Base-by-base conservation (phyloP, 805 yeast genomes). In the Yarrowia bubula region DNA sequence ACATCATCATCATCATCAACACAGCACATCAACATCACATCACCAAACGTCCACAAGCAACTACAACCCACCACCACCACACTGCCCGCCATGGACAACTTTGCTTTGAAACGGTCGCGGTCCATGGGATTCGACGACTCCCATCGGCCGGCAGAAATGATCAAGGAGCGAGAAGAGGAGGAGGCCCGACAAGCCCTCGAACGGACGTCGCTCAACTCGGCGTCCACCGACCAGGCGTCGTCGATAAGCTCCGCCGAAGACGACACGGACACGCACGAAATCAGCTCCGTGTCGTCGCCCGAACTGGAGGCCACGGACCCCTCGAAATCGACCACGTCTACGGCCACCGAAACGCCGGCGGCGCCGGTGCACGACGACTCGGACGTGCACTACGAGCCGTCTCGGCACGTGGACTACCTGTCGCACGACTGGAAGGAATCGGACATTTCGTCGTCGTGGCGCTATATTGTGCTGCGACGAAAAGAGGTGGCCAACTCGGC, bases 361-460 rank as follows among this genome's bases (percentile, higher is more conserved):
- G 55, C 38, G 15, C 55, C 64, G 11, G 70, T 70, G 13, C 65
- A 70, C 38, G 98, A 92, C 76, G 98, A 92, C 76, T 84, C 85
- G 37, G 96, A 88, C 72, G 80, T 92, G 41, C 83, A 83, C 62
- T 84, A 85, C 69, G 95, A 89, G 71, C 97, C 98, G 4, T 84
- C 89, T 60, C 83, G 87, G 64, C 98, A 92, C 73, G 99, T 95
- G 8, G 99, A 95, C 78, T 95, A 95, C 76, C 80, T 95, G 61
- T 89, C 97, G 4, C 97, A 95, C 74, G 83, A 95, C 74, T 95
- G 99, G 99, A 90, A 91, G 70, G 98, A 92, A 69, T 78, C 86
- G 5, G 99, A 95, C 74, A 90, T 95, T 35, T 90, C 96, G 11
- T 90, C 90, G 68, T 90, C 97, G 35, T 95, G 99, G 99, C 82